Percentiles rank a stretch among this genome's conserved stretches.
Evolutionary conservation across 1,139 yeast genomes (phyloP).

Genomic region (Zygosaccharomyces pseudobailii): DNA sequence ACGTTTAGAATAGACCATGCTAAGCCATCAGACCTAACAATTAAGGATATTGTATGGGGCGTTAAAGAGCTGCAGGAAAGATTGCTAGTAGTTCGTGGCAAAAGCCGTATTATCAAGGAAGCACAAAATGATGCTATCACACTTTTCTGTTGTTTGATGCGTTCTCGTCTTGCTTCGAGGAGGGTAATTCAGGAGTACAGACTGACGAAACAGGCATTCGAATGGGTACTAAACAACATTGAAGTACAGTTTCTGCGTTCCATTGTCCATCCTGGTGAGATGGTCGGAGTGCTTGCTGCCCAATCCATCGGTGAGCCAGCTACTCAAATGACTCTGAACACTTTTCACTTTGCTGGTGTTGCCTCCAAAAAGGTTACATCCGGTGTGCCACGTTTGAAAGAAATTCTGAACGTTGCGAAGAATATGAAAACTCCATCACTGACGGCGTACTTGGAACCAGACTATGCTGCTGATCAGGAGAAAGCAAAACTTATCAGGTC

Average conservation of each 20-base stretch:
- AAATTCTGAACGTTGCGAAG: slow-evolving; percentile 96
- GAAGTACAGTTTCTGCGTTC: slow-evolving; percentile 92
- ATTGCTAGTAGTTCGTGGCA: slow-evolving; percentile 79
- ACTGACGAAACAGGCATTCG: slow-evolving; percentile 78
- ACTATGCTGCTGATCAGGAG: slow-evolving; percentile 81
- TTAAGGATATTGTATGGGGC: slow-evolving; percentile 70
- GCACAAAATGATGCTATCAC: slow-evolving; percentile 93
- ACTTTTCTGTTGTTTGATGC: slow-evolving; percentile 82
- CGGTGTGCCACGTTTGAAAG: slow-evolving; percentile 99
- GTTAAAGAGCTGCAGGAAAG: slow-evolving; percentile 67
- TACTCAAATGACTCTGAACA: slow-evolving; percentile 97
- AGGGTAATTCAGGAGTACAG: slow-evolving; percentile 89
- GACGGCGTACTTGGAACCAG: slow-evolving; percentile 81
- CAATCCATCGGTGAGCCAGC: slow-evolving; percentile 99
- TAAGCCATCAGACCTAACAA: slow-evolving; percentile 83
- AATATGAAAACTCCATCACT: slow-evolving; percentile 97
- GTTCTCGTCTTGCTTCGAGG: slow-evolving; percentile 88
- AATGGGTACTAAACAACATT: slow-evolving; percentile 93
- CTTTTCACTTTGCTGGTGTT: slow-evolving; percentile 99
- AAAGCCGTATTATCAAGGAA: slow-evolving; percentile 63
- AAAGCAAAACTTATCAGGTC: slow-evolving; percentile 93
- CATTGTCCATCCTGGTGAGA: slow-evolving; percentile 96
- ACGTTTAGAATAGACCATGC: slow-evolving; percentile 90
- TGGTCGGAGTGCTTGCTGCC: slow-evolving; percentile 99
- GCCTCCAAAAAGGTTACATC: slow-evolving; percentile 97